Evolutionary conservation across 495 filamentous ascomycete genomes (phyloP), one percentile per base, ranked within the genome.

Genomic region (Podospora tetraspora): DNA sequence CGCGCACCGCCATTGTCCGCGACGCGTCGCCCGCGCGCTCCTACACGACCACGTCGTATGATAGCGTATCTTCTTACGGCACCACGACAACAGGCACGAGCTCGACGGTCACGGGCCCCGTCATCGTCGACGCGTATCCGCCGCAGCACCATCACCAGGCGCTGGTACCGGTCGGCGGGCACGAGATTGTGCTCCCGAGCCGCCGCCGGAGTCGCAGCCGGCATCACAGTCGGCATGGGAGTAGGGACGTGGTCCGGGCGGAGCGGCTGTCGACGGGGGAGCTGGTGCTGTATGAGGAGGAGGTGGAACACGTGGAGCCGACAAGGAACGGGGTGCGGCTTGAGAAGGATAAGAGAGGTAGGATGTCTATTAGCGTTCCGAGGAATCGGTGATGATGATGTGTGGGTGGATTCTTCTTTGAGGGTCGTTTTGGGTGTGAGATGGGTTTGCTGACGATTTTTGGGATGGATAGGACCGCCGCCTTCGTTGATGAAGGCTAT

Each of bases 301-400:
- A 82, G 72, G 74, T 83, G 22, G 81, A 87, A 81, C 72, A 72
- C 71, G 79, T 87, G 62, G 80, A 80, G 70, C 85, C 86, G 71
- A 77, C 79, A 16, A 80, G 83, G 27, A 79, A 80, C 30, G 86
- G 86, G 21, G 84, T 90, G 23, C 85, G 92, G 72, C 81, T 95
- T 70, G 89, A 90, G 80, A 90, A 88, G 82, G 91, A 96, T 76
- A 88, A 88, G 79, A 92, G 86, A 90, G 91, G 93, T 96, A 93
- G 84, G 89, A 83, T 91, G 84, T 85, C 83, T 79, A 84, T 90
- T 79, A 83, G 81, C 78, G 77, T 87, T 79, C 84, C 87, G 78
- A 85, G 80, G 77, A 76, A 83, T 80, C 79, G 79, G 74, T 76
- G 77, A 82, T 77, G 74, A 76, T 78, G 34, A 16, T 13, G 34